A percentile compares a stretch with the other conserved stretches of the same genome.
phyloP scores from a whole-genome alignment of 176 grass and related monocot species.

The Juncus inflexus region DNA sequence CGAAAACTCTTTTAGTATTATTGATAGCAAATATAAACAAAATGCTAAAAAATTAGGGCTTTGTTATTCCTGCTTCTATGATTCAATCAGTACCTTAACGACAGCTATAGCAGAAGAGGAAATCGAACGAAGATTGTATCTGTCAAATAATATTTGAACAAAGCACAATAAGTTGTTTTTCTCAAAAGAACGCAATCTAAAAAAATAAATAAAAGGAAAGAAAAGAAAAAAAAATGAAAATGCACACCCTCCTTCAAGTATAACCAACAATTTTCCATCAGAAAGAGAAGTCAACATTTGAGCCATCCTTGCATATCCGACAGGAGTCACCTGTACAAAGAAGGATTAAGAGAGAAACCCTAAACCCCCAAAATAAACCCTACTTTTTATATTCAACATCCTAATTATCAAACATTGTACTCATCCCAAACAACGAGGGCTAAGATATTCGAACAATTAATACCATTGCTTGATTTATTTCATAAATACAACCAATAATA shows the following conservation, averaged over 20 bases:
- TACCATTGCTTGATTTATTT: too few relatives aligned
- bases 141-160: conserved; percentile 27
- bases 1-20: conserved; percentile 8
- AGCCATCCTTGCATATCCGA: conserved; percentile 80
- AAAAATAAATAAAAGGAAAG: conserved; percentile 1
- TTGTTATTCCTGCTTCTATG: background rate
- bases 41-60: background rate
- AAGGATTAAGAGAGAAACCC: too few relatives aligned
- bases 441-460: too few relatives aligned
- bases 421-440: too few relatives aligned
- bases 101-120: conserved; percentile 87
- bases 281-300: conserved; percentile 62
- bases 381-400: too few relatives aligned
- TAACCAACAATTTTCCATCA: conserved; percentile 76
- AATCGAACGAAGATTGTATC: conserved; percentile 94
- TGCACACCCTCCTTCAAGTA: conserved; percentile 93
- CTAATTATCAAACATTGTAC: too few relatives aligned
- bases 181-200: conserved; percentile 4
- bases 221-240: conserved; percentile 5
- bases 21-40: background rate
- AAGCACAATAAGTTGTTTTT: conserved; percentile 23
- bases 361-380: too few relatives aligned
- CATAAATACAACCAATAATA: too few relatives aligned
- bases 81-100: conserved; percentile 58
- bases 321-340: conserved; percentile 61